Percentiles rank a stretch among this genome's conserved stretches.
Conservation (phyloP, 2,329 filamentous ascomycete species). For the Xylariaceae sp. region DNA sequence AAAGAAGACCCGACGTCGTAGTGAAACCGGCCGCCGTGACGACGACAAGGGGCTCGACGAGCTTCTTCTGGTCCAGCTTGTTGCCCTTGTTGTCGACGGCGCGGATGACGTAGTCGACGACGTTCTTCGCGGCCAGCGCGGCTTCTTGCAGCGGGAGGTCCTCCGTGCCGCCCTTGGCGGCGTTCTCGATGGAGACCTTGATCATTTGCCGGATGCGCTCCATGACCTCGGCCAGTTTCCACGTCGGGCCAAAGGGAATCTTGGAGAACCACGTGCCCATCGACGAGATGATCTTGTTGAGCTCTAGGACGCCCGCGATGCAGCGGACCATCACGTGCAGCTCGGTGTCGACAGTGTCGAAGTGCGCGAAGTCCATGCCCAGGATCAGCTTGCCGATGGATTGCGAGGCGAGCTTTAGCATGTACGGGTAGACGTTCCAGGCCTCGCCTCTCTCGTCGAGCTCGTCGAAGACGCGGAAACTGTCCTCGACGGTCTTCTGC, state of each 20-base stretch:
- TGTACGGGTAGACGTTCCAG: conserved; percentile 46
- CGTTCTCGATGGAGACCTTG: conserved; percentile 35
- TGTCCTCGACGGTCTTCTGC: conserved; percentile 48
- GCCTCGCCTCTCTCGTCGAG: conserved; percentile 45
- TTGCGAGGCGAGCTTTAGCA: conserved; percentile 45
- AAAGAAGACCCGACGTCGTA: conserved; percentile 53
- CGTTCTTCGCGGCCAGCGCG: conserved; percentile 43
- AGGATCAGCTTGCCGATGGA: conserved; percentile 42
- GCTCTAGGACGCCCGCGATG: conserved; percentile 46
- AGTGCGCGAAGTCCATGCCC: conserved; percentile 44
- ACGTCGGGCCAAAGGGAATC: conserved; percentile 54
- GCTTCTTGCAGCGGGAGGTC: conserved; percentile 44
- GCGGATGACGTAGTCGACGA: conserved; percentile 46
- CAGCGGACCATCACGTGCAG: conserved; percentile 46
- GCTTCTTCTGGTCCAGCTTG: conserved; percentile 43
- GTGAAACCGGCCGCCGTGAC: conserved; percentile 55
- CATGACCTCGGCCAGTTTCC: conserved; percentile 35
- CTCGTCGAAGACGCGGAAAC: conserved; percentile 46
- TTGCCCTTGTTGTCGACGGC: conserved; percentile 51
- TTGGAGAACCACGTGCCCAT: conserved; percentile 51
- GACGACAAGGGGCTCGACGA: conserved; percentile 42
- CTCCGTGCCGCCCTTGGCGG: conserved; percentile 35
- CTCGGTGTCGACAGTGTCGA: conserved; percentile 40
- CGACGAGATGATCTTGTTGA: conserved; percentile 55
- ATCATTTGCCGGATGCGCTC: conserved; percentile 35